Evolutionary conservation across 2,329 filamentous ascomycete species (phyloP).

Genomic region (Trichophyton schoenleinii): DNA sequence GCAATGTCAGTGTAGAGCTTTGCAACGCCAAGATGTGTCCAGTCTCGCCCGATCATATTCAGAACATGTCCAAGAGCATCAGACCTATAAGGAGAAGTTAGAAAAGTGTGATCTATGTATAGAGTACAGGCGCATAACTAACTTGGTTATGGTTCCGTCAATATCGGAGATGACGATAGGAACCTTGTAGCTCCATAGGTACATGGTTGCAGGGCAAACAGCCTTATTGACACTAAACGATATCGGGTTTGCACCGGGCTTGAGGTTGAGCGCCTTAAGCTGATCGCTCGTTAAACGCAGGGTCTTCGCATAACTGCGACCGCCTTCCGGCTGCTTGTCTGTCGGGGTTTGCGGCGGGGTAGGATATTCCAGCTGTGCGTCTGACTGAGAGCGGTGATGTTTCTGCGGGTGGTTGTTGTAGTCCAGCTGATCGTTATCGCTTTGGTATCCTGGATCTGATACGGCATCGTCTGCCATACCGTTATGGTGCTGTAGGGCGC

Average conservation of each 20-base stretch:
- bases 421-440: conserved; percentile 58
- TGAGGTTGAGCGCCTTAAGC: conserved; percentile 70
- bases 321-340: conserved; percentile 40
- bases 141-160: conserved; percentile 95
- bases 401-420: conserved; percentile 48
- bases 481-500: conserved; percentile 39
- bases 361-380: conserved; percentile 55
- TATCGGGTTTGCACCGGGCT: conserved; percentile 80
- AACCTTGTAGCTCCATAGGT: conserved; percentile 78
- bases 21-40: conserved; percentile 92
- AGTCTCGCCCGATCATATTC: conserved; percentile 93
- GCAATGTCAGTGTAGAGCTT: conserved; percentile 95
- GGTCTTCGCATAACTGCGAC: conserved; percentile 90
- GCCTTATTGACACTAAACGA: conserved; percentile 93
- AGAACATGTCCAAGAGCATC: conserved; percentile 88
- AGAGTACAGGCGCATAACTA: conserved; percentile 14
- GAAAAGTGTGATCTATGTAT: conserved; percentile 5
- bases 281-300: conserved; percentile 90
- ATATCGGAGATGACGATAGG: conserved; percentile 98
- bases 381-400: conserved; percentile 48
- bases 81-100: conserved; percentile 38
- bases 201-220: conserved; percentile 85
- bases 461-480: conserved; percentile 59
- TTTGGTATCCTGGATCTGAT: conserved; percentile 91
- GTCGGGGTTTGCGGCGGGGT: conserved; percentile 45